Percentiles rank a stretch among this genome's conserved stretches.
phyloP scores from a whole-genome alignment of 306 rosid species.

The Vigna angularis region DNA sequence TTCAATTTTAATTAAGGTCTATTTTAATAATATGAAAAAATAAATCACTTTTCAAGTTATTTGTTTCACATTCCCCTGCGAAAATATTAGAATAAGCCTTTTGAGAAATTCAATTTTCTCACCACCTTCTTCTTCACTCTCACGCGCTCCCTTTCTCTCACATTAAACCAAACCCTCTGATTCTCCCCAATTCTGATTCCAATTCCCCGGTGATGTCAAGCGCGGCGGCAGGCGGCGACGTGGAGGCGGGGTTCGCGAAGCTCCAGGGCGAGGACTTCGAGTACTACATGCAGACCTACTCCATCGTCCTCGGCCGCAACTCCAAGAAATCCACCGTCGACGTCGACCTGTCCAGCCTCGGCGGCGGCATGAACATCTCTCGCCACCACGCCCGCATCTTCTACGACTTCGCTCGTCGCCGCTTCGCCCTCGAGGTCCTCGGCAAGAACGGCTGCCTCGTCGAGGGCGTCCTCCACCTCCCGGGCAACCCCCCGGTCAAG shows the following conservation, averaged over 20 bases:
- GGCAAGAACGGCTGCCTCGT: constrained; percentile 97
- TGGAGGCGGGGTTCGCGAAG: constrained; percentile 98
- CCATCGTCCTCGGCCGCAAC: constrained; percentile 94
- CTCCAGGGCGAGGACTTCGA: constrained; percentile 98
- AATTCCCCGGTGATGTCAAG: constrained; percentile 45
- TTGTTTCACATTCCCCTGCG: no score
- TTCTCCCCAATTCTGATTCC: not conserved
- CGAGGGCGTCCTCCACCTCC: constrained; percentile 96
- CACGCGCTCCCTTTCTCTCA: not conserved
- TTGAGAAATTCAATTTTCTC: no score
- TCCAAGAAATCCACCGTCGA: constrained; percentile 97
- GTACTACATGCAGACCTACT: constrained; percentile 99
- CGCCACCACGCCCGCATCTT: constrained; percentile 98
- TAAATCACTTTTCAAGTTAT: no score
- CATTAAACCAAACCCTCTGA: not conserved
- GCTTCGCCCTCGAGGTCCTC: constrained; percentile 94
- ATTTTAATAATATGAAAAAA: no score
- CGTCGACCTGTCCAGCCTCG: constrained; percentile 97
- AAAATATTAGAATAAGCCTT: no score
- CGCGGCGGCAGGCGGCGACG: constrained; percentile 66
- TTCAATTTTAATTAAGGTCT: no score
- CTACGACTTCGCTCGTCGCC: constrained; percentile 96
- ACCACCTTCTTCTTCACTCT: not conserved
- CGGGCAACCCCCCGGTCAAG: constrained; percentile 91
- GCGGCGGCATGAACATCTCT: constrained; percentile 99